Evolutionary conservation across 495 filamentous ascomycete genomes (phyloP).

Genomic region (Ascobolus immersus): DNA sequence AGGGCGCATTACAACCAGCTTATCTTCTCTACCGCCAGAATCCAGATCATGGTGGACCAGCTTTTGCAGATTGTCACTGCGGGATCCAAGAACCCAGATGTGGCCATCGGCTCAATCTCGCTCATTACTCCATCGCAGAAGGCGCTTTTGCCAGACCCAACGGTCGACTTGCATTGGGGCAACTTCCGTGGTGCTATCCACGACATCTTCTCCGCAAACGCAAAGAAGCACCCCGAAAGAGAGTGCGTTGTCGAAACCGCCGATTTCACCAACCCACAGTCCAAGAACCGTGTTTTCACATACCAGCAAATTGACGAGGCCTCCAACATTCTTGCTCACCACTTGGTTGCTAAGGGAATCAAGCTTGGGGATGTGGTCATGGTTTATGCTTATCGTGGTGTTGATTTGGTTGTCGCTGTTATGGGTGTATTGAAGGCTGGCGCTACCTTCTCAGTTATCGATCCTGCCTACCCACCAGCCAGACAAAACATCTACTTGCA

Average conservation of each 20-base stretch:
- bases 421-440: constrained; percentile 40
- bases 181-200: constrained; percentile 61
- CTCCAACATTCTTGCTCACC: constrained; percentile 53
- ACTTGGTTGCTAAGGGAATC: constrained; percentile 47
- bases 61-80: constrained; percentile 21
- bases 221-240: constrained; percentile 45
- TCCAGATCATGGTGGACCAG: constrained; percentile 23
- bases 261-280: constrained; percentile 26
- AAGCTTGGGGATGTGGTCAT: constrained; percentile 73
- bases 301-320: constrained; percentile 76
- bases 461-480: constrained; percentile 68
- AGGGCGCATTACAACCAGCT: constrained; percentile 27
- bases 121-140: constrained; percentile 24
- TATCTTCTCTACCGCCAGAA: constrained; percentile 25
- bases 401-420: constrained; percentile 42
- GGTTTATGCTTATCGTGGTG: constrained; percentile 64
- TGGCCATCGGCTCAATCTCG: constrained; percentile 24
- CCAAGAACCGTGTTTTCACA: constrained; percentile 37
- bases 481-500: constrained; percentile 79
- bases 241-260: constrained; percentile 67
- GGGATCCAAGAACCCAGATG: constrained; percentile 21
- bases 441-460: constrained; percentile 57
- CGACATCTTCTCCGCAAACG: constrained; percentile 48
- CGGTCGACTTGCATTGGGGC: constrained; percentile 55
- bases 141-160: constrained; percentile 43